These are phyloP conservation scores for Sarocladium kiliense DNA, from an alignment of 2,329 filamentous ascomycete species.

Conservation along the genomic window DNA sequence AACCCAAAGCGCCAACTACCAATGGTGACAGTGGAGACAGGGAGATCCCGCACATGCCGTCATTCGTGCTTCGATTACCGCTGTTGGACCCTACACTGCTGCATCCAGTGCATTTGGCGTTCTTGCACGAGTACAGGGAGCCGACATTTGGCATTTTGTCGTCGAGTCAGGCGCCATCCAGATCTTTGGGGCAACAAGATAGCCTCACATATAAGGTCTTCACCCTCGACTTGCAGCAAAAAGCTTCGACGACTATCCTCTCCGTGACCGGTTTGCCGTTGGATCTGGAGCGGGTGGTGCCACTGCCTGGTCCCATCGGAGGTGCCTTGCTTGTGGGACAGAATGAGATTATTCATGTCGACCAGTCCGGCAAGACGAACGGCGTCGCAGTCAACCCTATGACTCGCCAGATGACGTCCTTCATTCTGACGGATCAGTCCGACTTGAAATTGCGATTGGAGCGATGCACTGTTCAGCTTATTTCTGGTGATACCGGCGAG, in stretches of 20 bases:
- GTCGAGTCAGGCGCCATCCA: conserved; percentile 67
- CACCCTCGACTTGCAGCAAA: conserved; percentile 88
- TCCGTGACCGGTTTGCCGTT: conserved; percentile 82
- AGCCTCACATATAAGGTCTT: conserved; percentile 89
- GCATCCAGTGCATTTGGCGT: conserved; percentile 86
- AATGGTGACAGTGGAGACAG: conserved; percentile 48
- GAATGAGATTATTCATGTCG: conserved; percentile 91
- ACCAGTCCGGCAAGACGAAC: conserved; percentile 90
- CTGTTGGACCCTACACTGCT: conserved; percentile 82
- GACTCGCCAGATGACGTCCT: conserved; percentile 75
- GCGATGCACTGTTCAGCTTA: conserved; percentile 68
- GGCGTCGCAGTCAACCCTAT: conserved; percentile 91
- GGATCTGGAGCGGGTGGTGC: conserved; percentile 77
- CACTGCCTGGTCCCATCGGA: conserved; percentile 80
- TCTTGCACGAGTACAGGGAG: conserved; percentile 94
- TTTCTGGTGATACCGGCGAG: conserved; percentile 75
- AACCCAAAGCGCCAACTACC: conserved; percentile 19
- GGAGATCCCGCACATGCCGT: conserved; percentile 61
- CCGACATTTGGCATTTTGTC: conserved; percentile 95
- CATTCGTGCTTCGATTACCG: conserved; percentile 88
- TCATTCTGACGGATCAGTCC: conserved; percentile 81
- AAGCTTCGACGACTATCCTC: conserved; percentile 85
- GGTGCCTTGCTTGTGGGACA: conserved; percentile 80
- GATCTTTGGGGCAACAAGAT: conserved; percentile 77
- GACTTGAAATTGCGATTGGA: conserved; percentile 76